phyloP scores from a whole-genome alignment of 768 basidiomycete genomes.

The Serendipita vermifera region DNA sequence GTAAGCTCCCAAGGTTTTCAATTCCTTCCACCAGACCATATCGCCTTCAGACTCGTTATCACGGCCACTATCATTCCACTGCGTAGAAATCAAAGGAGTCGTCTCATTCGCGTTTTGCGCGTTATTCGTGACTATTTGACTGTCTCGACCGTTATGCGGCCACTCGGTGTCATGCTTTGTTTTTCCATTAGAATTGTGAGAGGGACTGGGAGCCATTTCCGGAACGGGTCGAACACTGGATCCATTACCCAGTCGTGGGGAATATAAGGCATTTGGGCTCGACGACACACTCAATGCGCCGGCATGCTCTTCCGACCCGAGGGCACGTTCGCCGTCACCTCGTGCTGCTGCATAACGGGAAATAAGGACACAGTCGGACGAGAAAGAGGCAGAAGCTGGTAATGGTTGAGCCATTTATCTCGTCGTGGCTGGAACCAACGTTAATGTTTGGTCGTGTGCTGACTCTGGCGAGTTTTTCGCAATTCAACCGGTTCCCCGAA shows the following conservation, averaged over 20 bases:
- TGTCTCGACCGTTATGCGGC: not conserved
- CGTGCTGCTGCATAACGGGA: not conserved
- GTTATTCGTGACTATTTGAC: not conserved
- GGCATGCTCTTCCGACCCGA: not conserved
- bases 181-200: not conserved
- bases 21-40: constrained; percentile 35
- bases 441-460: no score
- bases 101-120: not conserved
- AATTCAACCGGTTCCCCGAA: no score
- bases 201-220: not conserved
- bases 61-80: no score
- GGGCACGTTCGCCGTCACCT: not conserved
- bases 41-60: not conserved
- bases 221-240: no score
- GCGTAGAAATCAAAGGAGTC: not conserved
- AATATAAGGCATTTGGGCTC: not conserved
- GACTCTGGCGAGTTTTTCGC: no score
- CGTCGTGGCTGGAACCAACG: no score
- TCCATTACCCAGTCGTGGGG: not conserved
- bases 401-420: not conserved
- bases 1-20: constrained; percentile 45
- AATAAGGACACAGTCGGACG: not conserved
- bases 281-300: not conserved
- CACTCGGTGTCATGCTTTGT: not conserved
- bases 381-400: not conserved